Evolutionary conservation across 2,329 filamentous ascomycete genomes (phyloP), one percentile per base, ranked within the genome.

Genomic region (Apiospora saccharicola): DNA sequence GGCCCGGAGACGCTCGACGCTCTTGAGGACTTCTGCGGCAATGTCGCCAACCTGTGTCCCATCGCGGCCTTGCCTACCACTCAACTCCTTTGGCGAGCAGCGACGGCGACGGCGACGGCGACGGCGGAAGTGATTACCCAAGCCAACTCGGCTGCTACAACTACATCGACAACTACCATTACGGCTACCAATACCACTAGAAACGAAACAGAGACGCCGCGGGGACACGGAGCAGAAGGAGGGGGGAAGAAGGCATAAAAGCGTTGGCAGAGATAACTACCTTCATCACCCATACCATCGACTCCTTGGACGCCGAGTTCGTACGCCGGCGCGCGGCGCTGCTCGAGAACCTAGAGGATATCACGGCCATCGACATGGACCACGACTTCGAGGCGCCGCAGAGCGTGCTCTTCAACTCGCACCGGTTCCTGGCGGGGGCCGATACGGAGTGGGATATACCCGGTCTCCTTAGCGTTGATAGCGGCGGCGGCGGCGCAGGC

Each of bases 331-430:
- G 34, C 0, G 30, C 57, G 34, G 57, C 22, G 22, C 30, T 64
- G 34, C 57, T 64, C 16, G 30, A 41, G 57, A 14, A 19, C 1
- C 10, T 64, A 19, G 4, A 34, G 16, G 34, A 64, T 72, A 73
- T 78, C 64, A 80, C 79, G 41, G 78, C 79, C 0, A 76, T 77
- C 2, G 79, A 76, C 6, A 78, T 80, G 46, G 80, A 81, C 57
- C 74, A 64, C 34, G 57, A 64, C 57, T 64, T 64, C 57, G 57
- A 64, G 57, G 57, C 57, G 7, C 57, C 57, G 57, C 57, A 64
- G 57, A 64, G 41, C 57, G 19, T 64, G 57, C 34, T 64, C 34
- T 64, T 64, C 34, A 64, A 64, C 57, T 64, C 57, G 34, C 57
- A 64, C 22, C 57, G 57, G 30, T 64, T 41, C 22, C 30, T 64